Percentiles rank a stretch among this genome's conserved stretches.
Conservation (phyloP, 2,329 filamentous ascomycete genomes). For the Curvularia lunata region DNA sequence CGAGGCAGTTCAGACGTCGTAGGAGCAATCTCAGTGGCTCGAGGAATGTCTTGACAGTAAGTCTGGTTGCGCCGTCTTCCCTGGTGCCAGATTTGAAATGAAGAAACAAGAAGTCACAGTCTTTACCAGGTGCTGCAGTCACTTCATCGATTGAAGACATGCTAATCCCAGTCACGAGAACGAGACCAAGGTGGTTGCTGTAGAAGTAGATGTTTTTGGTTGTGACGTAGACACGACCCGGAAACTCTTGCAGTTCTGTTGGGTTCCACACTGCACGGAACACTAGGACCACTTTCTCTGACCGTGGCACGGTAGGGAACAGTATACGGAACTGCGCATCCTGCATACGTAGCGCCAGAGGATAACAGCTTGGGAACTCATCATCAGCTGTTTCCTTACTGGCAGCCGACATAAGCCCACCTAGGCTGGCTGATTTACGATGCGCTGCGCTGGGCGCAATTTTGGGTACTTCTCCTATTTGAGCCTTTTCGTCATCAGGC, state of each 20-base stretch:
- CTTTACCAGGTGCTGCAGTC: constrained; percentile 84
- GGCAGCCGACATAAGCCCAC: constrained; percentile 43
- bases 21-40: constrained; percentile 85
- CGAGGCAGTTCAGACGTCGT: constrained; percentile 80
- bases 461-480: constrained; percentile 17
- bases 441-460: constrained; percentile 46
- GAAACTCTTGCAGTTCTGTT: constrained; percentile 77
- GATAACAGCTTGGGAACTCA: constrained; percentile 77
- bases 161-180: constrained; percentile 79
- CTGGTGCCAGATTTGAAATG: constrained; percentile 72
- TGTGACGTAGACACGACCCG: constrained; percentile 86
- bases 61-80: constrained; percentile 69
- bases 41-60: constrained; percentile 91
- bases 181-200: constrained; percentile 89
- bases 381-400: constrained; percentile 28
- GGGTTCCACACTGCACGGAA: constrained; percentile 91
- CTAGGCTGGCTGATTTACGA: constrained; percentile 64
- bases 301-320: constrained; percentile 78
- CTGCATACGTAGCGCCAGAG: constrained; percentile 79
- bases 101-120: constrained; percentile 91
- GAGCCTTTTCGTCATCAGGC: constrained; percentile 26
- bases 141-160: constrained; percentile 84
- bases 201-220: constrained; percentile 92
- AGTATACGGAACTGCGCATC: constrained; percentile 92
- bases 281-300: constrained; percentile 86